These are phyloP conservation scores for Diversispora eburnea DNA, from an alignment of 192 early-diverging fungal species.

Conservation along the genomic window DNA sequence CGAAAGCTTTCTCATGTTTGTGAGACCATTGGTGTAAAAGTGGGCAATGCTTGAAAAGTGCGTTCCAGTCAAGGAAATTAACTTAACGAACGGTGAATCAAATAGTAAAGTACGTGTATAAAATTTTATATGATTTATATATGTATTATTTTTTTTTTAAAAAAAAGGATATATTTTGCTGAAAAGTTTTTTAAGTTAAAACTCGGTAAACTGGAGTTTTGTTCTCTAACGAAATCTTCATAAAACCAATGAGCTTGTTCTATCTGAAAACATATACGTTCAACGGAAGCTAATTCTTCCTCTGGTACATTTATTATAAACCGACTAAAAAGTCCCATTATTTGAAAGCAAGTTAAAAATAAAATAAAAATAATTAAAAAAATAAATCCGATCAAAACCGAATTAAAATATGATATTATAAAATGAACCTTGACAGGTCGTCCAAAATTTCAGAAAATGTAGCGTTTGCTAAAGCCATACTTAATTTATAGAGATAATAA, in stretches of 20 bases:
- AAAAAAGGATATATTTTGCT: conserved; percentile 55
- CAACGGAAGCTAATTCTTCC: conserved; percentile 90
- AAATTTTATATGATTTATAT: neutral
- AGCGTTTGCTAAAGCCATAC: conserved; percentile 56
- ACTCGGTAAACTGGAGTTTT: conserved; percentile 73
- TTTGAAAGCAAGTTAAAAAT: conserved; percentile 18
- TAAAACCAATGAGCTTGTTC: conserved; percentile 99
- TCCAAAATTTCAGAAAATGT: conserved; percentile 82
- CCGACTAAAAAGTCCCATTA: conserved; percentile 49
- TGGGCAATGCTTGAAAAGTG: conserved; percentile 88
- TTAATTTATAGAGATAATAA: neutral
- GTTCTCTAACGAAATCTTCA: conserved; percentile 94
- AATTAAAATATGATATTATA: neutral
- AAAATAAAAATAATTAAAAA: conserved; percentile 1
- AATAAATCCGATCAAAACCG: neutral
- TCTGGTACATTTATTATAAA: conserved; percentile 99
- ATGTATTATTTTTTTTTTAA: no score
- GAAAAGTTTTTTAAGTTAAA: conserved; percentile 85
- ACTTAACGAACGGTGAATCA: neutral
- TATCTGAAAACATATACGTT: conserved; percentile 96
- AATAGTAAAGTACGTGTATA: neutral
- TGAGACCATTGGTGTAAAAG: conserved; percentile 84
- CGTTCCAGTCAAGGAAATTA: conserved; percentile 37
- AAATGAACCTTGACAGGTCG: conserved; percentile 73
- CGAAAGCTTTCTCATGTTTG: conserved; percentile 85